phyloP scores from a whole-genome alignment of 2,329 filamentous ascomycete species.

The Epichloe gansuensis region DNA sequence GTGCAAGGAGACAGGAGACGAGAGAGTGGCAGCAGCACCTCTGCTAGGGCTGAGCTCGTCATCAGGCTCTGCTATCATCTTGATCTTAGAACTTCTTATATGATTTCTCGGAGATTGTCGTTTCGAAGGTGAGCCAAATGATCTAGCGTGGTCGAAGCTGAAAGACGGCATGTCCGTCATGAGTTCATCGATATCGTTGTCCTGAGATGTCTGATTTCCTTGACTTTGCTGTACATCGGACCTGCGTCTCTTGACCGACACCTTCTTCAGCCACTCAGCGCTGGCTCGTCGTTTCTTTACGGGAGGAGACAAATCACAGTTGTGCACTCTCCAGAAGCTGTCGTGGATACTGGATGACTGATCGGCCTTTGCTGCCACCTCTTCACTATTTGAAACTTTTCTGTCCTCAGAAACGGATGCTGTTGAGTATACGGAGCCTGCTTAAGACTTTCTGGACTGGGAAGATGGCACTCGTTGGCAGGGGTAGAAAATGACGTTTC shows the following conservation, averaged over 20 bases:
- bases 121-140: conserved; percentile 6
- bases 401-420: conserved; percentile 19
- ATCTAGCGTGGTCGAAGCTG: conserved; percentile 3
- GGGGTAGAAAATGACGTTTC: conserved; percentile 10
- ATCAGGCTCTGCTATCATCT: conserved; percentile 3
- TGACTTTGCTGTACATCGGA: conserved; percentile 7
- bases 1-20: conserved; percentile 17
- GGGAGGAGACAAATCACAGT: conserved; percentile 4
- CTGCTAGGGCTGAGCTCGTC: conserved; percentile 7
- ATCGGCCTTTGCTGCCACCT: conserved; percentile 20
- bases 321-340: conserved; percentile 12
- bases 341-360: conserved; percentile 4
- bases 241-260: conserved; percentile 17
- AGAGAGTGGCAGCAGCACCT: conserved; percentile 13
- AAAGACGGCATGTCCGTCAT: neutral
- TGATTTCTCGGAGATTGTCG: conserved; percentile 8
- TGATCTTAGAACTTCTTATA: neutral
- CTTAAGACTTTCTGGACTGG: conserved; percentile 28
- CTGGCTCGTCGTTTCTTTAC: conserved; percentile 15
- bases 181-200: conserved; percentile 10
- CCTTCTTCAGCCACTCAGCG: conserved; percentile 21
- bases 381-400: conserved; percentile 20
- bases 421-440: conserved; percentile 16
- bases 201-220: neutral
- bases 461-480: conserved; percentile 25